phyloP scores from a whole-genome alignment of 768 basidiomycete species.

The Gyrodon lividus region DNA sequence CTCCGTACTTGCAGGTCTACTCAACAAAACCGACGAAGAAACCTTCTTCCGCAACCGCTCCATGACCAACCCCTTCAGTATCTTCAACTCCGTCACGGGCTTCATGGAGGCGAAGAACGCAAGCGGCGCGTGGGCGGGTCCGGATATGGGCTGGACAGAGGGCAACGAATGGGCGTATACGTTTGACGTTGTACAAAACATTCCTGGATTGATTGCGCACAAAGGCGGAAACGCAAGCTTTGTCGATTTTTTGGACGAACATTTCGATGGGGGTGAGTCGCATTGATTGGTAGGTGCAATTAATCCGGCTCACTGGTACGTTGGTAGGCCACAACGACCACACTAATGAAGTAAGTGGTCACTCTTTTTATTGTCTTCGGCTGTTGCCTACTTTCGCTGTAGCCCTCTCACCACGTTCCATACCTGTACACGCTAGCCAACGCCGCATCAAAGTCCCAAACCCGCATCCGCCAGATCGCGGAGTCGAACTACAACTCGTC shows the following conservation, averaged over 20 bases:
- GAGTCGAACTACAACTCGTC: conserved; percentile 63
- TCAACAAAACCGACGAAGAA: conserved; percentile 51
- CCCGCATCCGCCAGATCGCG: conserved; percentile 68
- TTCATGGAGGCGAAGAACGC: conserved; percentile 82
- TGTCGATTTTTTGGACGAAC: conserved; percentile 62
- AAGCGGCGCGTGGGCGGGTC: conserved; percentile 71
- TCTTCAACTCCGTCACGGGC: conserved; percentile 66
- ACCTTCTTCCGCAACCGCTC: conserved; percentile 57
- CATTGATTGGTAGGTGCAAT: neutral
- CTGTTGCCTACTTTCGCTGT: neutral
- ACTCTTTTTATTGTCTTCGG: neutral
- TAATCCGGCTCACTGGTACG: conserved; percentile 4
- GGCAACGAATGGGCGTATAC: conserved; percentile 79
- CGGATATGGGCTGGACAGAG: conserved; percentile 77
- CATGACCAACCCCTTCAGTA: conserved; percentile 51
- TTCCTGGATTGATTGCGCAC: conserved; percentile 56
- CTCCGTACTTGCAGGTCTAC: conserved; percentile 54
- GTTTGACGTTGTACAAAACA: conserved; percentile 73
- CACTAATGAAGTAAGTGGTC: conserved; percentile 62
- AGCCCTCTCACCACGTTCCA: conserved; percentile 87
- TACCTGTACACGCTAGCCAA: conserved; percentile 77
- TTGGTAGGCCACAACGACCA: conserved; percentile 72
- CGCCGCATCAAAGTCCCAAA: conserved; percentile 68
- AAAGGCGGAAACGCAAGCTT: conserved; percentile 69
- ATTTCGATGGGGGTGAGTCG: conserved; percentile 45